phyloP scores from a whole-genome alignment of 164 flowering plant genomes.

The Platanus orientalis region DNA sequence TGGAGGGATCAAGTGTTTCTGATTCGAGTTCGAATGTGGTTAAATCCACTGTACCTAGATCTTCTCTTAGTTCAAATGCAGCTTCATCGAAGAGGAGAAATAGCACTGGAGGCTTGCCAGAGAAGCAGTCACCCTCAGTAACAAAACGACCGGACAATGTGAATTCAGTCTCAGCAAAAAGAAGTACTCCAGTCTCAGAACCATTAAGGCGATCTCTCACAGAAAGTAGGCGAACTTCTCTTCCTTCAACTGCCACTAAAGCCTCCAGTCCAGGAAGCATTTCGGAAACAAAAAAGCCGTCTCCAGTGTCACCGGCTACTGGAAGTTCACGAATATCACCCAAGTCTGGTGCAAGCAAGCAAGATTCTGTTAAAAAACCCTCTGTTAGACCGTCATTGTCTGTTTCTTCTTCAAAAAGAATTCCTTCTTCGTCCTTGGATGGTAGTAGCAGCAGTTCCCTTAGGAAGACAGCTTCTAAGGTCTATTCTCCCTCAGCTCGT shows the following conservation, averaged over 20 bases:
- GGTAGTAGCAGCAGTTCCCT: conserved; percentile 48
- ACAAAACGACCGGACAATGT: conserved; percentile 20
- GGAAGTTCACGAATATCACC: conserved; percentile 39
- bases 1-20: conserved; percentile 17
- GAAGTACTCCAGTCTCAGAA: conserved; percentile 27
- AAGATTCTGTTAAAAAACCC: conserved; percentile 36
- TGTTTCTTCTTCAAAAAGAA: conserved; percentile 43
- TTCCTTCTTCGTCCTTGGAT: conserved; percentile 50
- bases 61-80: conserved; percentile 28
- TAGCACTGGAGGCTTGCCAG: conserved; percentile 79
- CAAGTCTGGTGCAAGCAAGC: conserved; percentile 38
- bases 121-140: conserved; percentile 32
- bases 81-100: conserved; percentile 52
- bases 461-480: conserved; percentile 47
- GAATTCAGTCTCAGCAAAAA: conserved; percentile 22
- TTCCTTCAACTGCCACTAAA: conserved; percentile 44
- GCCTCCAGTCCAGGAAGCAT: conserved; percentile 18
- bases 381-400: conserved; percentile 41
- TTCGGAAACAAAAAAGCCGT: conserved; percentile 44
- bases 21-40: conserved; percentile 10
- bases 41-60: conserved; percentile 12
- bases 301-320: conserved; percentile 37
- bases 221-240: conserved; percentile 51
- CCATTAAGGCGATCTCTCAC: conserved; percentile 48
- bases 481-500: conserved; percentile 48